Evolutionary conservation across 805 yeast genomes (phyloP).

Genomic region (Yamadazyma sp.): DNA sequence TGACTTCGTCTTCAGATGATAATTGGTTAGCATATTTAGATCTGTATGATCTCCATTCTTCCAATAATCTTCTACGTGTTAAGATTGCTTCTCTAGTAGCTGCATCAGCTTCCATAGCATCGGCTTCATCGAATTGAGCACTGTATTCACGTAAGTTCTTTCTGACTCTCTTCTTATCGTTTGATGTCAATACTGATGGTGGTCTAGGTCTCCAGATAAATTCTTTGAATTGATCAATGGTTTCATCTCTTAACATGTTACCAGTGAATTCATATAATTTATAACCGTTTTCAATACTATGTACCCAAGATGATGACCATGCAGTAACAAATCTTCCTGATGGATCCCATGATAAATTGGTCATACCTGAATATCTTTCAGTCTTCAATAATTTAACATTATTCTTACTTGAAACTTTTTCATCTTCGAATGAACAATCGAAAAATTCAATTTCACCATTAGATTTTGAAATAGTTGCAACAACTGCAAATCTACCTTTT

Average conservation of each 20-base stretch:
- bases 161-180: constrained; percentile 84
- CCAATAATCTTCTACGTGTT: constrained; percentile 74
- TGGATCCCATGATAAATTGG: constrained; percentile 91
- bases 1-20: constrained; percentile 45
- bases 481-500: constrained; percentile 77
- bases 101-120: constrained; percentile 92
- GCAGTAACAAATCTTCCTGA: constrained; percentile 88
- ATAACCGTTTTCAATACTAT: constrained; percentile 86
- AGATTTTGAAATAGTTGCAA: constrained; percentile 46
- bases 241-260: constrained; percentile 67
- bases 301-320: constrained; percentile 85
- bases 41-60: constrained; percentile 87
- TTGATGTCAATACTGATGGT: constrained; percentile 64
- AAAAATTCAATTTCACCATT: constrained; percentile 76
- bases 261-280: constrained; percentile 86
- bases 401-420: constrained; percentile 50
- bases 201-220: constrained; percentile 99
- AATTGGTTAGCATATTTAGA: constrained; percentile 28
- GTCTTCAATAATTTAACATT: constrained; percentile 60
- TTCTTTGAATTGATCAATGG: constrained; percentile 78
- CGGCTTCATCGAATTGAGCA: constrained; percentile 90
- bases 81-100: constrained; percentile 87
- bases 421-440: constrained; percentile 83
- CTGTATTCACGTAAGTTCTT: constrained; percentile 86
- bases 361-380: constrained; percentile 71